Percentiles rank a stretch among this genome's conserved stretches.
phyloP scores from a whole-genome alignment of 2,329 filamentous ascomycete species.

The Alternaria sp. region DNA sequence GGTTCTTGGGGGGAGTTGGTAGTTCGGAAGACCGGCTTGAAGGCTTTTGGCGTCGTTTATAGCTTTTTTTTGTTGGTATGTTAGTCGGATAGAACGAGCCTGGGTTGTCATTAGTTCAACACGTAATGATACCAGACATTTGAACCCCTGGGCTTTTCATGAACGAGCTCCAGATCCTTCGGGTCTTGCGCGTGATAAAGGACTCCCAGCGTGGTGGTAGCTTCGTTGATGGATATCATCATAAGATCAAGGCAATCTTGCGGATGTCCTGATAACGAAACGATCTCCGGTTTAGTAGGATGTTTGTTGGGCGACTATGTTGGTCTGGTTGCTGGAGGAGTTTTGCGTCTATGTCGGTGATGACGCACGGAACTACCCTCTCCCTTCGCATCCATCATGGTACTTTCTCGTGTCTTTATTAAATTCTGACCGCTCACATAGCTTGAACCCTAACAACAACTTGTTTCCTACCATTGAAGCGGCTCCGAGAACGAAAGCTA shows the following conservation, averaged over 20 bases:
- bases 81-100: not conserved
- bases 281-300: too few relatives aligned
- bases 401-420: not conserved
- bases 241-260: too few relatives aligned
- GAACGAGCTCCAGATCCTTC: not conserved
- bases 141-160: not conserved
- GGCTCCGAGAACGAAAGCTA: too few relatives aligned
- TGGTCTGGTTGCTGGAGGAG: not conserved
- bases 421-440: too few relatives aligned
- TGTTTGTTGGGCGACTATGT: not conserved
- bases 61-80: not conserved
- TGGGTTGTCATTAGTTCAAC: not conserved
- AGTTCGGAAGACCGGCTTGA: not conserved
- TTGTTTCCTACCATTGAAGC: too few relatives aligned
- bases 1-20: not conserved
- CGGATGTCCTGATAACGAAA: too few relatives aligned
- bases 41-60: not conserved
- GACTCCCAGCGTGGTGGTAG: too few relatives aligned
- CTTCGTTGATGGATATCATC: too few relatives aligned
- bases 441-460: too few relatives aligned
- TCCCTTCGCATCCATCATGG: not conserved
- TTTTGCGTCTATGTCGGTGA: not conserved
- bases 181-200: too few relatives aligned
- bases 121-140: not conserved
- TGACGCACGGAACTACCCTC: not conserved